Base-by-base conservation (phyloP, 805 yeast species). In the Starmerella sirachaensis region DNA sequence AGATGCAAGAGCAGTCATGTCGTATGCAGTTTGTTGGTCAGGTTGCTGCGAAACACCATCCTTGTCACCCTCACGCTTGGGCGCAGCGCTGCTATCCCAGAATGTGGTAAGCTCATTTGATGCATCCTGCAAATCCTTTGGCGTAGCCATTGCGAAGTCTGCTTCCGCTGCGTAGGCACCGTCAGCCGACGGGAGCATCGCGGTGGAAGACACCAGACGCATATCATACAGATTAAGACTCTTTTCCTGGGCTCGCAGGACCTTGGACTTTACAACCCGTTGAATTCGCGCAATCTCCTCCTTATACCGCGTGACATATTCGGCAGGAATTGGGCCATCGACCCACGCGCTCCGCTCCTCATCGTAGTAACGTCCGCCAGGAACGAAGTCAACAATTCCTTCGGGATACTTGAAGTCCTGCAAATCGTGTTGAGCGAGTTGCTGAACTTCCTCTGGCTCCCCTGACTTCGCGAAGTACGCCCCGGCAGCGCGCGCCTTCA, bases 281-380 rank as follows among this genome's bases (percentile, higher is more conserved):
- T 36, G 32, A 12, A 45, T 20, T 18, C 49, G 38, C 16, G 8
- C 17, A 18, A 45, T 27, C 30, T 45, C 49, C 7, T 39, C 47
- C 26, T 40, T 37, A 28, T 45, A 45, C 9, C 45, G 29, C 21
- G n/a, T 23, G 9, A 30, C 18, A 22, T 43, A 40, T 18, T 32
- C 42, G 7, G 18, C 21, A 3, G 49, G 49, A 5, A 40, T 29
- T 14, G 34, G 32, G 10, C 47, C 49, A n/a, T 37, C 42, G 6
- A 33, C 37, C 49, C 49, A 45, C 13, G 21, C 40, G 8, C 19
- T n/a, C 20, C 42, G 40, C 29, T 40, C 45, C 42, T 45, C 49
- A 27, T 45, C 40, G 34, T 37, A 45, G 31, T 43, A 45, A 17
- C 44, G 37, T 14, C 49, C 45, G 9, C 26, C 28, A n/a, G 45